A percentile compares a stretch with the other conserved stretches of the same genome.
Evolutionary conservation across 2,329 filamentous ascomycete genomes (phyloP).

Genomic region (Colletotrichum scovillei): DNA sequence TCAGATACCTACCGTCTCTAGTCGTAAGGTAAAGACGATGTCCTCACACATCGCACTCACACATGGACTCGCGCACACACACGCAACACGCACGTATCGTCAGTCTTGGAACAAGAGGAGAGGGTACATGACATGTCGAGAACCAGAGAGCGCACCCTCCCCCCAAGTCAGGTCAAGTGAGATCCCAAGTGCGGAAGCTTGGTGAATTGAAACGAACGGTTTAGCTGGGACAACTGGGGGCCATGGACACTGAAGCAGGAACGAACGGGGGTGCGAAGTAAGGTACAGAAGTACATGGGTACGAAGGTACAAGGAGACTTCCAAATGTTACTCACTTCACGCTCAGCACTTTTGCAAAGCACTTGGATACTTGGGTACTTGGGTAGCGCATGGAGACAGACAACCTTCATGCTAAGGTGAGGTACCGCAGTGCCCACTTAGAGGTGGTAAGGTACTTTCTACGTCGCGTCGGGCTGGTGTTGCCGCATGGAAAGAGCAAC

Average conservation of each 20-base stretch:
- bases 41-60: neutral
- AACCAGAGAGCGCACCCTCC: conserved; percentile 27
- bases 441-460: neutral
- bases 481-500: conserved; percentile 5
- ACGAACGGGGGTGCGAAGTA: conserved; percentile 20
- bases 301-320: neutral
- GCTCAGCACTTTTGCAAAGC: neutral
- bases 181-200: conserved; percentile 31
- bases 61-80: neutral
- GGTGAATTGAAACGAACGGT: conserved; percentile 35
- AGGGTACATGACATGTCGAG: conserved; percentile 3
- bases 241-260: conserved; percentile 32
- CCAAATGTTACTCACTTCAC: neutral
- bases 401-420: neutral
- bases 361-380: neutral
- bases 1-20: neutral
- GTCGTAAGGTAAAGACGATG: neutral
- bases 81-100: neutral
- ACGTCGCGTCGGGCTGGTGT: neutral
- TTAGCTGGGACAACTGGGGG: conserved; percentile 29
- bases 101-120: neutral
- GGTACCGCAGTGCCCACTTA: neutral
- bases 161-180: conserved; percentile 35
- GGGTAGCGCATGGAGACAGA: neutral
- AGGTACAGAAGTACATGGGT: conserved; percentile 4